phyloP scores from a whole-genome alignment of 306 rosid species.

The Erythrophleum fordii region DNA sequence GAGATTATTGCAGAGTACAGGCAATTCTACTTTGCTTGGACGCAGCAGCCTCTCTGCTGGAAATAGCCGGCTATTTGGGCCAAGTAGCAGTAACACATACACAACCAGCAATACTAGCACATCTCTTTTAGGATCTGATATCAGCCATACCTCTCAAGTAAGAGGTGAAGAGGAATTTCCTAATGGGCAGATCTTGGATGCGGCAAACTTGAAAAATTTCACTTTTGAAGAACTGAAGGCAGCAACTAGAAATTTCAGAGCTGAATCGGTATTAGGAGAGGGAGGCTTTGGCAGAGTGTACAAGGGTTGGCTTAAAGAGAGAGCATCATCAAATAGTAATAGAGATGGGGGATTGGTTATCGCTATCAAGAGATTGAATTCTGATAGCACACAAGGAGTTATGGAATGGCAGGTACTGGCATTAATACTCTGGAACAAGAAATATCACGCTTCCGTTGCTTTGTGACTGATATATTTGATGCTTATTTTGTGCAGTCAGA shows the following conservation, averaged over 20 bases:
- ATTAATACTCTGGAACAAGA: background rate
- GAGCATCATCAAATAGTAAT: constrained; percentile 19
- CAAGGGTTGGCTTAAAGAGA: constrained; percentile 81
- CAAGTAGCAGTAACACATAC: constrained; percentile 47
- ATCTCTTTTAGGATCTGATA: constrained; percentile 61
- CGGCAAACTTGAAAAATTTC: constrained; percentile 65
- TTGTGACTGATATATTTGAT: background rate
- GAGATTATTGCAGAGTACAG: constrained; percentile 28
- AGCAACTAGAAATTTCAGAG: constrained; percentile 78
- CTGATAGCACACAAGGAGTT: constrained; percentile 76
- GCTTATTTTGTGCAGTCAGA: constrained; percentile 65
- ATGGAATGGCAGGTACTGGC: constrained; percentile 82
- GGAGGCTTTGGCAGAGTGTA: constrained; percentile 93
- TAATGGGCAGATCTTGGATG: constrained; percentile 71
- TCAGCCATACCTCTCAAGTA: constrained; percentile 53
- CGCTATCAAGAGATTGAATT: constrained; percentile 77
- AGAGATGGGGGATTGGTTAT: constrained; percentile 52
- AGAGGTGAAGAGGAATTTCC: constrained; percentile 69
- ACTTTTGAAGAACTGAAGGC: constrained; percentile 64
- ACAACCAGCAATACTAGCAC: constrained; percentile 62
- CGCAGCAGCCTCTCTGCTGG: constrained; percentile 49
- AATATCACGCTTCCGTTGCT: background rate
- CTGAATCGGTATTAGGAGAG: constrained; percentile 69
- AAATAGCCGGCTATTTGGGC: constrained; percentile 44
- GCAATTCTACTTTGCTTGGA: constrained; percentile 47